Percentiles rank a stretch among this genome's conserved stretches.
These are phyloP conservation scores for Myxozyma lipomycoides DNA, from an alignment of 805 yeast species.

Conservation along the genomic window DNA sequence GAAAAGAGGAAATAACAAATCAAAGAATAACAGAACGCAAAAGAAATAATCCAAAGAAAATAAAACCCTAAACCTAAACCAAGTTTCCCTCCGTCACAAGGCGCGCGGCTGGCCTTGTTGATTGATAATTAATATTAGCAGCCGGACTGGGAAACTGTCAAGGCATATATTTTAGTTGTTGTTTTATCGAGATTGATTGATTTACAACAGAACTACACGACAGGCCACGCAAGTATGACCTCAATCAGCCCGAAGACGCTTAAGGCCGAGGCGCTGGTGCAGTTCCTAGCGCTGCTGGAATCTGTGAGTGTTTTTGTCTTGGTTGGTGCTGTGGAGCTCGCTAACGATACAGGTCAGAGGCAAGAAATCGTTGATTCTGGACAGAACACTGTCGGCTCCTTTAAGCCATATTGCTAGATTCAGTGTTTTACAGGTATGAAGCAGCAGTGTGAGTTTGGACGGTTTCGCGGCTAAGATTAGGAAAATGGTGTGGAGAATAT, in stretches of 20 bases:
- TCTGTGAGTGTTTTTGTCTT: slow-evolving; percentile 18
- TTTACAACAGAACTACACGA: not conserved
- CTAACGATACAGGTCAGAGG: slow-evolving; percentile 23
- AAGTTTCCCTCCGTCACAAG: too few relatives aligned
- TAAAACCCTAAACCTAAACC: too few relatives aligned
- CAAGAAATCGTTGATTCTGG: slow-evolving; percentile 42
- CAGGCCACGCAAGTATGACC: not conserved
- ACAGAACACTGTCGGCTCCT: slow-evolving; percentile 46
- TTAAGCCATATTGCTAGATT: slow-evolving; percentile 57
- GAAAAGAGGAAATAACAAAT: too few relatives aligned
- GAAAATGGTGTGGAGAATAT: slow-evolving; percentile 48
- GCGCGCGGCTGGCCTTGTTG: too few relatives aligned
- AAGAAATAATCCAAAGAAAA: too few relatives aligned
- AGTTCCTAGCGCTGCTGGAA: slow-evolving; percentile 33
- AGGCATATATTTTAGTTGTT: too few relatives aligned
- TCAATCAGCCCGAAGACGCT: slow-evolving; percentile 19
- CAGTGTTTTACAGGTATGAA: slow-evolving; percentile 44
- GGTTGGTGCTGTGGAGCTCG: not conserved
- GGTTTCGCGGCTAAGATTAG: too few relatives aligned
- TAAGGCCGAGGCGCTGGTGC: slow-evolving; percentile 22
- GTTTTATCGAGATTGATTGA: not conserved
- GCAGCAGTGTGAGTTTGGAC: too few relatives aligned
- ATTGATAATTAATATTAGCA: too few relatives aligned
- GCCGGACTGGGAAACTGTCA: too few relatives aligned
- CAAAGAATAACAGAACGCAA: too few relatives aligned